A percentile compares a stretch with the other conserved stretches of the same genome.
Conservation (phyloP, 495 filamentous ascomycete species). For the Penicillium manginii region DNA sequence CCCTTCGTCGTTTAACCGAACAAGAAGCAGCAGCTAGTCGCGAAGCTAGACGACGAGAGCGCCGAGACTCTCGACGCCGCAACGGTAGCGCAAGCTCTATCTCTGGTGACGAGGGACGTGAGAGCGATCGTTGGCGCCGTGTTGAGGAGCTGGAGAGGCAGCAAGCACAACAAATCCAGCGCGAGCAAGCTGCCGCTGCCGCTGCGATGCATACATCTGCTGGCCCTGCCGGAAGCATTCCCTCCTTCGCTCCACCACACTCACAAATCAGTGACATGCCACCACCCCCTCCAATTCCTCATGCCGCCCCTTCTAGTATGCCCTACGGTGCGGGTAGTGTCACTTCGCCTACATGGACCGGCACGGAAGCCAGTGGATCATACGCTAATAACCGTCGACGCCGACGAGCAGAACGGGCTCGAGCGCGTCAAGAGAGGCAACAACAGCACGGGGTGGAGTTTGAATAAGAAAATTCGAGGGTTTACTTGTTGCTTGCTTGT, state of each 20-base stretch:
- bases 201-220: constrained; percentile 20
- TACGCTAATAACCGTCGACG: constrained; percentile 57
- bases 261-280: constrained; percentile 39
- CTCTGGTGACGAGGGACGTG: constrained; percentile 47
- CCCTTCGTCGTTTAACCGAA: constrained; percentile 77
- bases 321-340: constrained; percentile 51
- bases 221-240: constrained; percentile 34
- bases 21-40: constrained; percentile 73
- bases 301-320: constrained; percentile 40
- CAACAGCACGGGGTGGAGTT: constrained; percentile 50
- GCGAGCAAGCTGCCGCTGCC: constrained; percentile 42
- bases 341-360: constrained; percentile 52
- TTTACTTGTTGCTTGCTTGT: neutral
- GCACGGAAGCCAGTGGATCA: constrained; percentile 56
- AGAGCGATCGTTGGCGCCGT: constrained; percentile 52
- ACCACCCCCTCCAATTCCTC: constrained; percentile 38
- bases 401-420: constrained; percentile 55
- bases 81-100: constrained; percentile 50
- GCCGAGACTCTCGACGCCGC: constrained; percentile 45
- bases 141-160: constrained; percentile 55
- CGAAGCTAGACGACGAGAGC: constrained; percentile 54
- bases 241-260: constrained; percentile 35
- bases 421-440: constrained; percentile 51
- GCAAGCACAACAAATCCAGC: constrained; percentile 53
- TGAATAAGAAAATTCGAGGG: constrained; percentile 29